These are phyloP conservation scores for Arabis hirsuta DNA, from an alignment of 345 rosid species.

Conservation along the genomic window DNA sequence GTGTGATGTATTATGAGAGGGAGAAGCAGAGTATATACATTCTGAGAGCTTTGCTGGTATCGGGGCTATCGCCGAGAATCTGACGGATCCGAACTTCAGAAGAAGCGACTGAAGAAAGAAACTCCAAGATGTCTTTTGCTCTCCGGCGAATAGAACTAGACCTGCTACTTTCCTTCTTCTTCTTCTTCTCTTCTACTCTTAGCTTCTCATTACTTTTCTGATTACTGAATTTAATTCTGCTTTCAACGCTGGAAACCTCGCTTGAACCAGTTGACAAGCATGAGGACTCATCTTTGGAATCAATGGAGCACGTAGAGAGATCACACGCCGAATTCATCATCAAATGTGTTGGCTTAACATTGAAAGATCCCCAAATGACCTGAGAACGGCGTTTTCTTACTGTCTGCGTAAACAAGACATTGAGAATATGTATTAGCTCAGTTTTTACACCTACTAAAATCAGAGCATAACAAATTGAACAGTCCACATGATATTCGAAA, in stretches of 20 bases:
- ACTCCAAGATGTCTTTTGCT: slow-evolving; percentile 76
- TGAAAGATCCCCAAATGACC: slow-evolving; percentile 46
- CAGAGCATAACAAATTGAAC: slow-evolving; percentile 3
- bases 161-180: slow-evolving; percentile 42
- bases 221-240: slow-evolving; percentile 43
- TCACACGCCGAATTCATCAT: slow-evolving; percentile 28
- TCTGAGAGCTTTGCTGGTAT: slow-evolving; percentile 98
- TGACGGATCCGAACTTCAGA: slow-evolving; percentile 77
- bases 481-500: slow-evolving; percentile 1
- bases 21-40: slow-evolving; percentile 49
- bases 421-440: not conserved
- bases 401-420: slow-evolving; percentile 46
- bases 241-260: slow-evolving; percentile 44
- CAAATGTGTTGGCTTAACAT: slow-evolving; percentile 16
- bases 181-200: slow-evolving; percentile 6
- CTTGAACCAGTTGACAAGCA: slow-evolving; percentile 69
- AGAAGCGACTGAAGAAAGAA: slow-evolving; percentile 66
- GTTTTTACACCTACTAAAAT: slow-evolving; percentile 2
- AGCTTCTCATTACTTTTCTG: slow-evolving; percentile 24
- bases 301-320: slow-evolving; percentile 44
- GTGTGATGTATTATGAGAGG: not conserved
- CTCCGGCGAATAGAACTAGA: slow-evolving; percentile 57
- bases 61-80: slow-evolving; percentile 85
- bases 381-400: slow-evolving; percentile 59
- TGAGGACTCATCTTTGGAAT: slow-evolving; percentile 48